phyloP scores from a whole-genome alignment of 192 early-diverging fungal species.

The Funneliformis mosseae region DNA sequence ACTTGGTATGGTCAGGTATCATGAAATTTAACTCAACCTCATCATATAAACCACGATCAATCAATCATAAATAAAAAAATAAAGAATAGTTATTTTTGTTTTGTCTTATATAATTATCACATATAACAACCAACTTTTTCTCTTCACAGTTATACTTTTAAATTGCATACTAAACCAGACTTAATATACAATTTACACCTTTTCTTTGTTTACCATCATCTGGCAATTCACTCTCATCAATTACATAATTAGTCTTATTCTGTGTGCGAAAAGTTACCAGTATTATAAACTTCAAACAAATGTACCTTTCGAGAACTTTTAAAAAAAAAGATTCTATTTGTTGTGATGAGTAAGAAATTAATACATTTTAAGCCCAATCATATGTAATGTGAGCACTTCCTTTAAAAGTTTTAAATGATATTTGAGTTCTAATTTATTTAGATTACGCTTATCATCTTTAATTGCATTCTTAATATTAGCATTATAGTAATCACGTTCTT shows the following conservation, averaged over 20 bases:
- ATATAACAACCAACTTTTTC: not conserved
- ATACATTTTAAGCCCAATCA: not conserved
- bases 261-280: not conserved
- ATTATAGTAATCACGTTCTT: not conserved
- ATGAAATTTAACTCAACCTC: conserved; percentile 1
- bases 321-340: not conserved
- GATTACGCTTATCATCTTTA: not conserved
- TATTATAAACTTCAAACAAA: not conserved
- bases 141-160: not conserved
- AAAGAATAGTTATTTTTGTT: not conserved
- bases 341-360: too few species aligned
- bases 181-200: not conserved
- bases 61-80: not conserved
- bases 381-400: not conserved
- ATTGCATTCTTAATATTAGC: not conserved
- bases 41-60: not conserved
- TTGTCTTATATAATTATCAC: not conserved
- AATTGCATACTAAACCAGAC: not conserved
- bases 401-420: not conserved
- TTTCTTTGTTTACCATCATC: not conserved
- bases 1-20: not conserved
- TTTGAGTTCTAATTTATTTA: not conserved
- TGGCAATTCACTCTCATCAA: not conserved
- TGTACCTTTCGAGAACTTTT: not conserved
- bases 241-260: not conserved